These are phyloP conservation scores for Sanghuangporus sanghuang DNA, from an alignment of 1,284 basidiomycete genomes.

Conservation along the genomic window DNA sequence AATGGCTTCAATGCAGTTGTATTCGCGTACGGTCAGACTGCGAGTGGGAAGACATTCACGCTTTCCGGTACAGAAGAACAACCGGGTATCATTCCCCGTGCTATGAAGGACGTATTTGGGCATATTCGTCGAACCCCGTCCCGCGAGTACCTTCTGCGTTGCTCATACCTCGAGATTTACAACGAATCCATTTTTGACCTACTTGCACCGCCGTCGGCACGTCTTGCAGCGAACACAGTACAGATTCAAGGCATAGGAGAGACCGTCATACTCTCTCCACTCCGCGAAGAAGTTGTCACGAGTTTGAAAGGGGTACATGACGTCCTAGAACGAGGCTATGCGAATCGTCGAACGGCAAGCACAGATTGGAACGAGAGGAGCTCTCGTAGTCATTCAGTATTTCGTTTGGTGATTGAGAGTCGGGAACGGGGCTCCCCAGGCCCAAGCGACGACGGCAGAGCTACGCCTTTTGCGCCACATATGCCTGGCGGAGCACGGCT, in stretches of 20 bases:
- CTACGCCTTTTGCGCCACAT: slow-evolving; percentile 4
- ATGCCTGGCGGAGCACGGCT: slow-evolving; percentile 46
- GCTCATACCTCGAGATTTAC: slow-evolving; percentile 95
- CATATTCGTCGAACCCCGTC: slow-evolving; percentile 66
- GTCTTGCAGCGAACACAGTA: slow-evolving; percentile 53
- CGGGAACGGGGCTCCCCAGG: slow-evolving; percentile 50
- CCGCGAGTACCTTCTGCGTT: slow-evolving; percentile 91
- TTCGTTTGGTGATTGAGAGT: slow-evolving; percentile 83
- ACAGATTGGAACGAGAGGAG: slow-evolving; percentile 98
- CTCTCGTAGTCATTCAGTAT: slow-evolving; percentile 90
- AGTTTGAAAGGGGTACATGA: slow-evolving; percentile 82
- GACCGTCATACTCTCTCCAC: slow-evolving; percentile 61
- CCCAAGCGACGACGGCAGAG: slow-evolving; percentile 30
- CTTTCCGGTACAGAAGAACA: slow-evolving; percentile 78
- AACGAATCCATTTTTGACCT: slow-evolving; percentile 92
- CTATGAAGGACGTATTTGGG: slow-evolving; percentile 81
- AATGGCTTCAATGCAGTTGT: slow-evolving; percentile 95
- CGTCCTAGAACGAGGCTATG: slow-evolving; percentile 81
- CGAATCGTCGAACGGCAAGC: slow-evolving; percentile 84
- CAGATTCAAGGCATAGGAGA: slow-evolving; percentile 61
- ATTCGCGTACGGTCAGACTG: slow-evolving; percentile 90
- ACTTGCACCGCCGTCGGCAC: slow-evolving; percentile 61
- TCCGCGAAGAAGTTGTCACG: slow-evolving; percentile 90
- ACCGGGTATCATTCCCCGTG: slow-evolving; percentile 91
- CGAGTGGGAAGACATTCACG: slow-evolving; percentile 92